Evolutionary conservation across 2,329 filamentous ascomycete species (phyloP), one percentile per base, ranked within the genome.

Genomic region (Colletotrichum karsti): DNA sequence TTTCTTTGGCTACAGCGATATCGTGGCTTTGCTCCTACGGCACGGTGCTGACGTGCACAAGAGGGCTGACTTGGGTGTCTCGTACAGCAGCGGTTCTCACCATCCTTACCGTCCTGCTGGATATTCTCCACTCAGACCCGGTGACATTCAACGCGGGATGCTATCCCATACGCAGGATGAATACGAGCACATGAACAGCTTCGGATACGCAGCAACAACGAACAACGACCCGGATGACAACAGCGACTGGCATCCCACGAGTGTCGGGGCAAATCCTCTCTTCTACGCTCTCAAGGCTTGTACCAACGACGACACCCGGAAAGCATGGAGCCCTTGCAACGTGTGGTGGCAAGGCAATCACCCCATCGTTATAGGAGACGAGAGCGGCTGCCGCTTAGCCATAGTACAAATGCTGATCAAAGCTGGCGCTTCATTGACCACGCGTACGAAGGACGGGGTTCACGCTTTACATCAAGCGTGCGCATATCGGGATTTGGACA

Each of bases 211-310:
- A 6, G 15, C 15, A n/a, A n/a, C 15, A 1, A 8, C 15, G 15
- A 8, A 41, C 7, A 8, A 8, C 1, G 3, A n/a, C 15, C 6
- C 37, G 3, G 1, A 3, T 8, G n/a, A n/a, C n/a, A n/a, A n/a
- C n/a, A n/a, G n/a, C n/a, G n/a, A n/a, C n/a, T n/a, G n/a, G n/a
- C n/a, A n/a, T n/a, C n/a, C n/a, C n/a, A n/a, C n/a, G n/a, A n/a
- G n/a, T n/a, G 15, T 18, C 15, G 37, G 37, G 18, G 37, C 37
- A 18, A 41, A 0, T n/a, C 37, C 15, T 3, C 37, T 41, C 18
- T 41, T 41, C 37, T 41, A n/a, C 15, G 37, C 37, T n/a, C 18
- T 41, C 15, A 41, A 41, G 18, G 15, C 37, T n/a, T 41, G 37
- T 41, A 13, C 37, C 37, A n/a, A n/a, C n/a, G 37, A 41, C 37